Conservation (phyloP, 345 rosid species). For the Salix koriyanagi region DNA sequence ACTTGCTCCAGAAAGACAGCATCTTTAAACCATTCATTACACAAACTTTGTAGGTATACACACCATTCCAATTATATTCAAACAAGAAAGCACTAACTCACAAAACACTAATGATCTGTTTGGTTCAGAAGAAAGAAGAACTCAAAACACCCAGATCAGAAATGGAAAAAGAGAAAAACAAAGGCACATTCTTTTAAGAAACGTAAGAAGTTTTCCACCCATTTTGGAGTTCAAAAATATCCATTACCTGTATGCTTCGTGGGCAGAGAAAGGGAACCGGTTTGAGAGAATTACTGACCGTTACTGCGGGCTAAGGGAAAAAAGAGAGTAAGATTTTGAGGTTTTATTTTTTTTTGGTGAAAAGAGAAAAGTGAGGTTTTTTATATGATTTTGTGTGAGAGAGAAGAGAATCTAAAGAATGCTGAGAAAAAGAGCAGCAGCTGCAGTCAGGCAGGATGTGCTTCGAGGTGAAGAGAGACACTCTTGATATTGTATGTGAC, state of each 20-base stretch:
- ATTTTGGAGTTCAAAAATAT: not conserved
- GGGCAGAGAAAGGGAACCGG: not conserved
- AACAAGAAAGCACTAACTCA: not conserved
- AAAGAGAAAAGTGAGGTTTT: not conserved
- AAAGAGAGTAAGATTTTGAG: not conserved
- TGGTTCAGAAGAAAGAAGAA: not conserved
- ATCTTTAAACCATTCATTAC: not conserved
- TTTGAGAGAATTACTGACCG: not conserved
- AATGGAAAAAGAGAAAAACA: slow-evolving; percentile 1
- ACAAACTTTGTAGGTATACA: not conserved
- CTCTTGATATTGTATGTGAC: not conserved
- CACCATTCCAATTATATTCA: not conserved
- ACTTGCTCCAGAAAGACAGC: not conserved
- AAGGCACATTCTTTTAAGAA: not conserved
- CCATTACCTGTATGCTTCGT: not conserved
- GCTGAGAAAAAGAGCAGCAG: not conserved
- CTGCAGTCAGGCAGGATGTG: not conserved
- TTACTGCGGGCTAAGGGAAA: slow-evolving; percentile 6
- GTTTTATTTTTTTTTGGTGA: not conserved
- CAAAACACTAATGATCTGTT: not conserved
- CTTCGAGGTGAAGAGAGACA: not conserved
- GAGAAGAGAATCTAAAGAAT: not conserved
- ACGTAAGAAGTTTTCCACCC: not conserved
- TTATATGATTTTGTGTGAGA: slow-evolving; percentile 3
- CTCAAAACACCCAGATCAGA: not conserved